phyloP scores from a whole-genome alignment of 176 grass and related monocot species.

The Tuctoria greenei region DNA sequence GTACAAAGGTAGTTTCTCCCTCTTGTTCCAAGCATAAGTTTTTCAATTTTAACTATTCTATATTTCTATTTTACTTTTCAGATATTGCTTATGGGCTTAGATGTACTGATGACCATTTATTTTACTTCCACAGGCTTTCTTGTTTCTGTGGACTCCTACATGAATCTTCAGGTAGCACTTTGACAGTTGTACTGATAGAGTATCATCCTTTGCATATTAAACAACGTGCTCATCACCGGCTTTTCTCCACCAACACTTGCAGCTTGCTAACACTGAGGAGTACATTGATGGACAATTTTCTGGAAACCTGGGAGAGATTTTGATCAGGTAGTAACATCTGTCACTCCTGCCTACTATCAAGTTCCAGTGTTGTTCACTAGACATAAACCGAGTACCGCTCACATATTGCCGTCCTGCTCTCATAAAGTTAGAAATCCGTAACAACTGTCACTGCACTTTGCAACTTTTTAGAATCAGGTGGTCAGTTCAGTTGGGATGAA shows the following conservation, averaged over 20 bases:
- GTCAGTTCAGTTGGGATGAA: background rate
- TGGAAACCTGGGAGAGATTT: conserved; percentile 82
- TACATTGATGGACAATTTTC: conserved; percentile 86
- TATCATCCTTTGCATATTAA: background rate
- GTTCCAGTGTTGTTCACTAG: background rate
- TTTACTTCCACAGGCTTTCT: conserved; percentile 61
- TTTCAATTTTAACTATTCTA: background rate
- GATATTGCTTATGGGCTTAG: background rate
- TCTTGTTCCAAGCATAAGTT: conserved; percentile 2
- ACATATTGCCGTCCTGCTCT: background rate
- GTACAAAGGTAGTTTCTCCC: conserved; percentile 72
- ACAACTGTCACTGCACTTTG: background rate
- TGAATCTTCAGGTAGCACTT: conserved; percentile 81
- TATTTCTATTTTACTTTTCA: background rate
- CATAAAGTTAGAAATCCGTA: background rate
- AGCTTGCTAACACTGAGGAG: conserved; percentile 91
- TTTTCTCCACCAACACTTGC: background rate
- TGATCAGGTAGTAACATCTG: conserved; percentile 57
- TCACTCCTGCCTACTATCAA: background rate
- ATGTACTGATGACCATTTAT: background rate
- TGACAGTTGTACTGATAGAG: background rate
- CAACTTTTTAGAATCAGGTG: background rate
- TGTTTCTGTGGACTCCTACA: conserved; percentile 90
- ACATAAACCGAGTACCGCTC: background rate
- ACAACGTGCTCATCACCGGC: background rate